Evolutionary conservation across 108 stramenopile genomes (phyloP).

Genomic region (Schizochytrium sp.): DNA sequence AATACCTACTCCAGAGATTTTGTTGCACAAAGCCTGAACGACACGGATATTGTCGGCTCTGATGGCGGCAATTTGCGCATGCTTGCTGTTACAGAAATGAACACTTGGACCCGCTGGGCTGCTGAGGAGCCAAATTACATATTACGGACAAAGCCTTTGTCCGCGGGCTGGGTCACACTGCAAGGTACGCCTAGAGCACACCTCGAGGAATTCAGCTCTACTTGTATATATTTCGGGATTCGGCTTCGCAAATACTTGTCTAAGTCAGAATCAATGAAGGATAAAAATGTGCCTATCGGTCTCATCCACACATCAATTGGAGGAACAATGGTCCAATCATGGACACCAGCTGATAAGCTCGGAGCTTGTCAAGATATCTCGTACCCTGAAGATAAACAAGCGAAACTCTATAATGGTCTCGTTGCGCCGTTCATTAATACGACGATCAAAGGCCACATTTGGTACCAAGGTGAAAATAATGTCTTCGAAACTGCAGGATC

Average conservation of each 20-base stretch:
- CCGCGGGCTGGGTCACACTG: too few relatives aligned
- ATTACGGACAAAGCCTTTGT: neutral
- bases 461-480: conserved; percentile 64
- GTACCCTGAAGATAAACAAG: neutral
- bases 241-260: neutral
- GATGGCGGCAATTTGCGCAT: neutral
- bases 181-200: too few relatives aligned
- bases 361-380: neutral
- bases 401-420: conserved; percentile 14
- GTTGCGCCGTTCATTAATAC: conserved; percentile 56
- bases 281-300: conserved; percentile 1
- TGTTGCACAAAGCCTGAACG: neutral
- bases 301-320: conserved; percentile 10
- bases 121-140: neutral
- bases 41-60: neutral
- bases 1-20: conserved; percentile 3
- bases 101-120: neutral
- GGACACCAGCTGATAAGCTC: neutral
- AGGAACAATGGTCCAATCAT: neutral
- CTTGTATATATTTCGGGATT: conserved; percentile 33
- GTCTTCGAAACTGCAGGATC: neutral
- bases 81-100: neutral
- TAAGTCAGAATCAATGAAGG: neutral
- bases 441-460: conserved; percentile 19
- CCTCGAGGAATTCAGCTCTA: neutral